Evolutionary conservation across 139 green algal genomes (phyloP).

Genomic region (Chlamydomonas sp.): DNA sequence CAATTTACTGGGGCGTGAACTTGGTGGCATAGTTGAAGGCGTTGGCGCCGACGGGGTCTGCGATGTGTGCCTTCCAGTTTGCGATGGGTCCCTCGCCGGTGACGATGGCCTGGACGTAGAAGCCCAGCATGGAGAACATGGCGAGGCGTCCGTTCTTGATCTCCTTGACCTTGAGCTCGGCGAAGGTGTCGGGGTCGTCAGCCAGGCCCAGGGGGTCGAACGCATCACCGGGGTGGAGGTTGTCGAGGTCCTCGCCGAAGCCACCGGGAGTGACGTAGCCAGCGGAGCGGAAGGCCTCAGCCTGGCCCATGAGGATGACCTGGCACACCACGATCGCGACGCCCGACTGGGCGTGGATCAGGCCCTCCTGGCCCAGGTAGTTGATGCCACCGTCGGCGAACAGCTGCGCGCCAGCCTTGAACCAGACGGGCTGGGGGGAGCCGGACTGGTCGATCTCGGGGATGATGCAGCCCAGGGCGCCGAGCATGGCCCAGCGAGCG

Average conservation of each 20-base stretch:
- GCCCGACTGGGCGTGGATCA: slow-evolving; percentile 86
- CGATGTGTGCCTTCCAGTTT: slow-evolving; percentile 69
- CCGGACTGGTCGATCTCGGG: slow-evolving; percentile 25
- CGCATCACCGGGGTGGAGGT: slow-evolving; percentile 51
- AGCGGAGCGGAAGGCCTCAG: slow-evolving; percentile 62
- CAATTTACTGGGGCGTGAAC: slow-evolving; percentile 44
- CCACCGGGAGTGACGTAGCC: slow-evolving; percentile 74
- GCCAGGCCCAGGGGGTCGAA: slow-evolving; percentile 90
- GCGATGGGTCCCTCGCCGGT: slow-evolving; percentile 36
- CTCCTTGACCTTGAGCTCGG: slow-evolving; percentile 68
- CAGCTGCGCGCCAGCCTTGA: slow-evolving; percentile 84
- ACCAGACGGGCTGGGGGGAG: slow-evolving; percentile 68
- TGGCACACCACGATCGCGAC: slow-evolving; percentile 75
- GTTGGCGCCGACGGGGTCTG: slow-evolving; percentile 61
- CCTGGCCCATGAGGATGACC: slow-evolving; percentile 71
- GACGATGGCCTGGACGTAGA: slow-evolving; percentile 78
- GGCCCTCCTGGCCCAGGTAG: slow-evolving; percentile 61
- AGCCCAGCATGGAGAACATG: slow-evolving; percentile 33
- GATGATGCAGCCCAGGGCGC: slow-evolving; percentile 67
- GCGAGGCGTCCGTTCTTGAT: slow-evolving; percentile 26
- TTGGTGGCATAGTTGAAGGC: slow-evolving; percentile 55
- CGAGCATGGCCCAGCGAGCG: slow-evolving; percentile 94
- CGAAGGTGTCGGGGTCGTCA: slow-evolving; percentile 88
- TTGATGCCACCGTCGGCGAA: slow-evolving; percentile 66
- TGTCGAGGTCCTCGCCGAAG: slow-evolving; percentile 63